phyloP scores from a whole-genome alignment of 129 eudicot species.

The Cynara cardunculus region DNA sequence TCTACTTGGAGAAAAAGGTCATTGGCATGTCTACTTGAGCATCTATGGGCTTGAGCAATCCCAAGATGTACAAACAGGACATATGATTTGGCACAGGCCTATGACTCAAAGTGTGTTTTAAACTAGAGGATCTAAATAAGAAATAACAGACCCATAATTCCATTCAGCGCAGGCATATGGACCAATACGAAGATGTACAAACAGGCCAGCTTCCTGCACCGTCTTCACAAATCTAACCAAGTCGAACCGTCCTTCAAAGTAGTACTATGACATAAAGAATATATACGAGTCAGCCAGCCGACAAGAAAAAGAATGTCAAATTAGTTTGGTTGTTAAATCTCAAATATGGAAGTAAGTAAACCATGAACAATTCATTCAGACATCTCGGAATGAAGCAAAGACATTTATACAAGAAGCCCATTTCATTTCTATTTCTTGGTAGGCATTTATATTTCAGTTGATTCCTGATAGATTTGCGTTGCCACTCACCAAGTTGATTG shows the following conservation, averaged over 20 bases:
- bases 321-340: not conserved
- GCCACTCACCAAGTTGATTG: too few species aligned
- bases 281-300: not conserved
- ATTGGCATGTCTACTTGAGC: not conserved
- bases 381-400: not conserved
- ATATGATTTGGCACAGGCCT: not conserved
- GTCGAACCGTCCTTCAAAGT: slow-evolving; percentile 75
- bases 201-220: slow-evolving; percentile 75
- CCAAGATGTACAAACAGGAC: not conserved
- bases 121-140: not conserved
- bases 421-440: not conserved
- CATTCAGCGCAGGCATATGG: slow-evolving; percentile 91
- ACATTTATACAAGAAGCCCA: not conserved
- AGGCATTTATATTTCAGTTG: too few species aligned
- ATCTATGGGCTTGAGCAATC: not conserved
- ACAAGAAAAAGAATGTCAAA: not conserved
- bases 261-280: slow-evolving; percentile 41
- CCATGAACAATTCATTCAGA: too few species aligned
- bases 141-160: slow-evolving; percentile 68
- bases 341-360: too few species aligned
- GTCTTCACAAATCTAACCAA: slow-evolving; percentile 66
- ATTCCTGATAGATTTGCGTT: too few species aligned
- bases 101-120: slow-evolving; percentile 1
- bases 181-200: slow-evolving; percentile 76
- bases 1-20: not conserved